Percentiles rank a stretch among this genome's conserved stretches.
phyloP scores from a whole-genome alignment of 2,329 filamentous ascomycete species.

The Apiospora saccharicola region DNA sequence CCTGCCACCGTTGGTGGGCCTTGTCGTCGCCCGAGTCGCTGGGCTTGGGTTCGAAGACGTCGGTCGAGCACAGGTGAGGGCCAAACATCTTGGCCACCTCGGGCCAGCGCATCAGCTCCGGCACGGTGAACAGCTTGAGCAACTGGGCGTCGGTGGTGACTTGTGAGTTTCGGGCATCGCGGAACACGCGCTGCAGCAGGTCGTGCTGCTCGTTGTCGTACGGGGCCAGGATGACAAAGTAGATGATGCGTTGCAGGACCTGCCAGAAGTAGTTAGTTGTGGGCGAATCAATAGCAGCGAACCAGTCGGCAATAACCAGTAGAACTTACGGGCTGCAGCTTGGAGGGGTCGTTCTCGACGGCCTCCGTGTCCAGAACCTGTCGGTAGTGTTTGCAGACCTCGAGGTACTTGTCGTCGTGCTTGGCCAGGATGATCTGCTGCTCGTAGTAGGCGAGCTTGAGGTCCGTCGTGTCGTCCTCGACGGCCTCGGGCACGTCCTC shows the following conservation, averaged over 20 bases:
- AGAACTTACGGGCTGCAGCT: conserved; percentile 79
- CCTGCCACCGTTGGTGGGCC: conserved; percentile 87
- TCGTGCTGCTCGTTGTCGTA: conserved; percentile 99
- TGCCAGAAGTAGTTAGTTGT: conserved; percentile 46
- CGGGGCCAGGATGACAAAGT: conserved; percentile 94
- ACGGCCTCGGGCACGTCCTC: conserved; percentile 81
- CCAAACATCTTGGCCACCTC: conserved; percentile 90
- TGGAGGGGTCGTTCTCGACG: conserved; percentile 86
- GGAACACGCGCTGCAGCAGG: conserved; percentile 89
- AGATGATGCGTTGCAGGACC: conserved; percentile 94
- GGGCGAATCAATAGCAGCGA: neutral
- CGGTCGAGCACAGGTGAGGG: conserved; percentile 84
- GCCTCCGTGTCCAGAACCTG: conserved; percentile 96
- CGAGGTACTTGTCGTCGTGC: conserved; percentile 96
- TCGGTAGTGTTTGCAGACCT: conserved; percentile 97
- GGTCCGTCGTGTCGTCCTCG: conserved; percentile 90
- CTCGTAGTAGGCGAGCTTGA: conserved; percentile 96
- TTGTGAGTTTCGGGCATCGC: conserved; percentile 81
- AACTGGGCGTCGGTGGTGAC: conserved; percentile 84
- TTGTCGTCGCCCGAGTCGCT: conserved; percentile 77
- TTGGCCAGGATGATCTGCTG: conserved; percentile 96
- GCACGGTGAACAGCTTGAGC: conserved; percentile 92
- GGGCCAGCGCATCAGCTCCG: conserved; percentile 98
- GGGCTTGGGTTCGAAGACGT: conserved; percentile 80
- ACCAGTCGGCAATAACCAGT: neutral